Conservation (phyloP, 202 grass and related monocot genomes). For the Bolboschoenoplectus hybrid region DNA sequence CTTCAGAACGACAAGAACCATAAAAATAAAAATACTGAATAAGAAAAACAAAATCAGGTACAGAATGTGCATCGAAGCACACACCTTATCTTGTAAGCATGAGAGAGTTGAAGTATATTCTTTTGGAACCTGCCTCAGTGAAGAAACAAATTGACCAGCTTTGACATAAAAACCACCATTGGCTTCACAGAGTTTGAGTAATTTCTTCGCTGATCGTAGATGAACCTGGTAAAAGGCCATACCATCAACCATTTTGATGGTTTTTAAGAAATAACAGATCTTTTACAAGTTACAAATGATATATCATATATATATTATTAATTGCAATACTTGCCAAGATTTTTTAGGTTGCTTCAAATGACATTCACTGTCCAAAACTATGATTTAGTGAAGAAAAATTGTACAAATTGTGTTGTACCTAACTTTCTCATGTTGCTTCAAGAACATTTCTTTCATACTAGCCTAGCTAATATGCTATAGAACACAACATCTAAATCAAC, state of each 20-base stretch:
- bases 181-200: constrained; percentile 72
- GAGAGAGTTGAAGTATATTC: constrained; percentile 89
- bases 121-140: constrained; percentile 79
- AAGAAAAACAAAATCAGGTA: not conserved
- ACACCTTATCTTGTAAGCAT: constrained; percentile 85
- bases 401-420: not conserved
- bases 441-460: not conserved
- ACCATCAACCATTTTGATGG: not conserved
- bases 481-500: not conserved
- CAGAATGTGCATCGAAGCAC: not conserved
- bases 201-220: constrained; percentile 73
- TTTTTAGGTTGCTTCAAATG: too few relatives aligned
- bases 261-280: not conserved
- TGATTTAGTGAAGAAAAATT: too few relatives aligned
- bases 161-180: constrained; percentile 98
- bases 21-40: not conserved
- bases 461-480: not conserved
- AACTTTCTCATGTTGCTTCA: not conserved
- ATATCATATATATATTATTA: not conserved
- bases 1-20: constrained; percentile 15
- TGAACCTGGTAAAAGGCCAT: constrained; percentile 55
- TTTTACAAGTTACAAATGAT: not conserved
- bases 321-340: not conserved
- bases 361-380: too few relatives aligned
- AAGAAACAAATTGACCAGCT: constrained; percentile 93